Evolutionary conservation across 2,329 filamentous ascomycete species (phyloP), one percentile per base, ranked within the genome.

Genomic region (Fusarium sororula): DNA sequence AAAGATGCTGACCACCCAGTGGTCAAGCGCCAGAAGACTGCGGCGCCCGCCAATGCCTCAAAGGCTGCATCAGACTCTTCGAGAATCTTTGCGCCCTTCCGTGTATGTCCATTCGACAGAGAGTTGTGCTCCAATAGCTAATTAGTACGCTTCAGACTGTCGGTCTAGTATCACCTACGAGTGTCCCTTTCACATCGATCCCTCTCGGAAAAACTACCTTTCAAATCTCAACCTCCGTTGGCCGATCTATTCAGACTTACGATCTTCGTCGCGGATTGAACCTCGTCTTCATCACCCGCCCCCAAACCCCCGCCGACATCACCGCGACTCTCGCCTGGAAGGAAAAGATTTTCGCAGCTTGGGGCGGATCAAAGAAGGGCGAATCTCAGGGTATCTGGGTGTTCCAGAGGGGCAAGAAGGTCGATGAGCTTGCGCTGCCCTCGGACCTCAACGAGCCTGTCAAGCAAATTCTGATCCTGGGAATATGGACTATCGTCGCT

Each of bases 171-270:
- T 98, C 96, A 10, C 94, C 96, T 2, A 98, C 96, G 6, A 84
- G 87, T 55, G 94, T 98, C 1, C 96, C 96, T 1, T 98, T 99
- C 80, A 95, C 96, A 5, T 93, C 93, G 11, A 89, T 97, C 38
- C 93, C 96, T 2, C 87, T 98, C 22, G 96, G 96, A 66, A 98
- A 97, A 84, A 96, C 94, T 2, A 97, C 95, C 7, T 99, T 98
- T 81, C 96, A 99, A 82, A 94, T 99, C 82, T 98, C 96, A 39
- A 99, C 96, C 37, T 98, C 94, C 0, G 93, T 97, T 70, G 96
- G 96, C 72, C 90, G 92, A 78, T 94, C 92, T 67, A 88, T 99
- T 53, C 96, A 99, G 83, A 99, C 96, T 0, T 99, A 99, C 85
- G 96, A 99, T 81, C 85, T 99, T 70, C 94, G 93, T 82, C 91